Conservation (phyloP, 2,329 filamentous ascomycete species). For the Teratosphaeria zuluensis region DNA sequence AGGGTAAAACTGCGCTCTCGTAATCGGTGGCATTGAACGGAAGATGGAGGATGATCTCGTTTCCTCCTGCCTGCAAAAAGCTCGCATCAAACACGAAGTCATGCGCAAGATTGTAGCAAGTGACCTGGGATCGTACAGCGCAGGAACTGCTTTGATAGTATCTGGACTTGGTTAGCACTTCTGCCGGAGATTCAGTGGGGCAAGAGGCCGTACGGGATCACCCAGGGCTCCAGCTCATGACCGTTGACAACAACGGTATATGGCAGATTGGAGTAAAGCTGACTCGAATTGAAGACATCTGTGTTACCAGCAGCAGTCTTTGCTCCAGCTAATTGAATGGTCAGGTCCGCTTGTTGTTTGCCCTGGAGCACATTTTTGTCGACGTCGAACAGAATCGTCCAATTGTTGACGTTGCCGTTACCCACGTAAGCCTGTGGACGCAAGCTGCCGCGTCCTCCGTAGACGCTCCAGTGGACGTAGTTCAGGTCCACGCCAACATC, state of each 20-base stretch:
- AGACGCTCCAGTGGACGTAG: conserved; percentile 58
- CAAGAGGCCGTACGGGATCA: conserved; percentile 41
- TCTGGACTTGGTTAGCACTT: conserved; percentile 27
- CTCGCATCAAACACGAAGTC: conserved; percentile 49
- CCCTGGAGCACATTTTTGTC: conserved; percentile 31
- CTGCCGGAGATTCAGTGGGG: conserved; percentile 11
- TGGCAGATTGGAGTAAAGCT: conserved; percentile 45
- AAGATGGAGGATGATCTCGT: conserved; percentile 48
- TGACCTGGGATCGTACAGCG: conserved; percentile 49
- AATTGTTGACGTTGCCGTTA: conserved; percentile 45
- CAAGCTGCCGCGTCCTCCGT: conserved; percentile 45
- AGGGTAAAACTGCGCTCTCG: conserved; percentile 47
- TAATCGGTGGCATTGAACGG: conserved; percentile 51
- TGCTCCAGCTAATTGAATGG: conserved; percentile 52
- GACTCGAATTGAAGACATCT: conserved; percentile 45
- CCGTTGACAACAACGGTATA: conserved; percentile 43
- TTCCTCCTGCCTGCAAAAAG: conserved; percentile 43
- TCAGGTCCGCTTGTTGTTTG: conserved; percentile 46
- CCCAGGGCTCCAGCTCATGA: conserved; percentile 40
- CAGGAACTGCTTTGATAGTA: conserved; percentile 48
- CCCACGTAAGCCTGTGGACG: conserved; percentile 36
- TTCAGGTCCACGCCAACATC: conserved; percentile 45
- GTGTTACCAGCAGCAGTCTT: conserved; percentile 56
- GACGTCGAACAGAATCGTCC: conserved; percentile 48
- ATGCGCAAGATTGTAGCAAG: conserved; percentile 52